Conservation (phyloP, 176 grass and related monocot genomes). For the Oryza meyeriana region DNA sequence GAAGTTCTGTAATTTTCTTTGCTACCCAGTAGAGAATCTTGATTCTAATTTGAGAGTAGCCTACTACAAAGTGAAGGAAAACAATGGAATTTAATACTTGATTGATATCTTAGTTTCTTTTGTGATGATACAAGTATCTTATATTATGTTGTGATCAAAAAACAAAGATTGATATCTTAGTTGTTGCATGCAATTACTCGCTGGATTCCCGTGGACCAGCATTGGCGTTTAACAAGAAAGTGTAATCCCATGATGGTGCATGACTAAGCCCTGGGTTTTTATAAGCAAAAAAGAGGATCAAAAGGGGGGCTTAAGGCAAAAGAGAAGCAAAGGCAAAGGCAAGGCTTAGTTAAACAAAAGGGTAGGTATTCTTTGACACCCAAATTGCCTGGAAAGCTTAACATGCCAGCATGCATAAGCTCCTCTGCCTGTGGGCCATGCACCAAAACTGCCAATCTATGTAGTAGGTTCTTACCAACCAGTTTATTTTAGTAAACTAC, state of each 20-base stretch:
- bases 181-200: slow-evolving; percentile 38
- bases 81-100: slow-evolving; percentile 7
- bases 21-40: not conserved
- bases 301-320: slow-evolving; percentile 39
- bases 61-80: slow-evolving; percentile 21
- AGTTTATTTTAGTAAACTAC: slow-evolving; percentile 8
- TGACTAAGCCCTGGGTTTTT: slow-evolving; percentile 44
- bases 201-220: slow-evolving; percentile 60
- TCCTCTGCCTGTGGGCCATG: not conserved
- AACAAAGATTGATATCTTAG: slow-evolving; percentile 31
- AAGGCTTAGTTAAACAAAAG: slow-evolving; percentile 31
- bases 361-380: slow-evolving; percentile 31
- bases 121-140: not conserved
- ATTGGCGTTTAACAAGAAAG: slow-evolving; percentile 5
- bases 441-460: slow-evolving; percentile 3
- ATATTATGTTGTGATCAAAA: not conserved
- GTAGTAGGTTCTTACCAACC: slow-evolving; percentile 10
- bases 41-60: slow-evolving; percentile 10
- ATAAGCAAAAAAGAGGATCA: slow-evolving; percentile 36
- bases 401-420: slow-evolving; percentile 32
- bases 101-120: slow-evolving; percentile 36
- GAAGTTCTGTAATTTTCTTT: slow-evolving; percentile 10
- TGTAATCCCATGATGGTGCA: slow-evolving; percentile 41
- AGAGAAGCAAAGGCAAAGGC: slow-evolving; percentile 46
- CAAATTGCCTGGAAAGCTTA: slow-evolving; percentile 56